Base-by-base conservation (phyloP, 805 yeast genomes). In the Yarrowia sp. region DNA sequence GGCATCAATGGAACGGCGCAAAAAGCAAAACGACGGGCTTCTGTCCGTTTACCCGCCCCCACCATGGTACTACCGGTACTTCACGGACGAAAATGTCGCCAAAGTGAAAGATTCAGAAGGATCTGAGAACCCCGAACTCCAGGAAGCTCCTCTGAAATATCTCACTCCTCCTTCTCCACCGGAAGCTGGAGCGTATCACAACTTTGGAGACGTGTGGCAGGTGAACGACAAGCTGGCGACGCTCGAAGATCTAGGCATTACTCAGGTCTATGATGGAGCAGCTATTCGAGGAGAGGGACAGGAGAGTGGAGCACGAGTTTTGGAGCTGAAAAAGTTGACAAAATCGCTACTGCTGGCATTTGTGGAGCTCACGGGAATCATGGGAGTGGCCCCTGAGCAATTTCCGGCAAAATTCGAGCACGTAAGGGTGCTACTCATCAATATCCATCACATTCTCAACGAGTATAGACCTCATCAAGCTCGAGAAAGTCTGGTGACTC, bases 381-480 rank as follows among this genome's bases (percentile, higher is more conserved):
- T 93, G 77, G 82, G 90, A 5, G 83, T 87, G 12, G 86, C 90
- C 69, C 98, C 99, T 0, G 83, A 84, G 24, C 80, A 84, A 69
- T 86, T 83, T 70, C 83, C 83, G 1, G 76, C 78, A 7, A 90
- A 91, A 73, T 85, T 92, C 34, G 97, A 92, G 71, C 86, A 91
- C 71, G 85, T 95, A 44, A 85, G 96, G 70, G 83, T 89, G 14
- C 86, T 94, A 12, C 79, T 95, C 65, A 89, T 94, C 74, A 95
- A 95, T 74, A 87, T 95, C 71, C 98, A 95, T 76, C 98, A 95
- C 76, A 79, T 95, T 43, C 79, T 95, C 69, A 95, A 95, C 76
- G 92, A 93, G 65, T 95, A 95, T 77, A 82, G 99, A 70, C 95
- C 98, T 2, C 98, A 95, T 77, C 99, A 95, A 75, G 89, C 97